phyloP scores from a whole-genome alignment of 768 basidiomycete genomes.

The Nidularia pulvinata region DNA sequence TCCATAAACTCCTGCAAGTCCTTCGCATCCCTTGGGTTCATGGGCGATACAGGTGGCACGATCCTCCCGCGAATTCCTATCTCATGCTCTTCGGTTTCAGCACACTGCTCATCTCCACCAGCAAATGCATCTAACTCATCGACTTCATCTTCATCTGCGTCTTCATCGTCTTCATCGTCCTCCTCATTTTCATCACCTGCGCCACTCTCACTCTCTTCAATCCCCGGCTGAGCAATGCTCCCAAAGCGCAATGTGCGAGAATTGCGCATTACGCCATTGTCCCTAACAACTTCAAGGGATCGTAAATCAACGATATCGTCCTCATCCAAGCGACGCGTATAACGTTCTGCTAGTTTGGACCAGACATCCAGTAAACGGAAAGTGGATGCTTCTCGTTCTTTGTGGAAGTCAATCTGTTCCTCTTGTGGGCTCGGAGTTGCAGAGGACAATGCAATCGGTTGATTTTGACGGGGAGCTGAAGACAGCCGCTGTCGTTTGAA shows the following conservation, averaged over 20 bases:
- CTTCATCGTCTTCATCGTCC: slow-evolving; percentile 51
- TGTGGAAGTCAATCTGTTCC: slow-evolving; percentile 40
- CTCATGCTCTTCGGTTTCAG: slow-evolving; percentile 7
- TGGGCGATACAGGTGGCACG: slow-evolving; percentile 41
- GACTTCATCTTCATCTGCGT: slow-evolving; percentile 50
- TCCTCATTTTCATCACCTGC: slow-evolving; percentile 39
- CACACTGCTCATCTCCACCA: slow-evolving; percentile 20
- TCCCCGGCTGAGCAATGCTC: slow-evolving; percentile 39
- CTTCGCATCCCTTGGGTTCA: slow-evolving; percentile 52
- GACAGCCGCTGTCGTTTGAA: slow-evolving; percentile 48
- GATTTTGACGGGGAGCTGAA: slow-evolving; percentile 36
- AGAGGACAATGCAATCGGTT: slow-evolving; percentile 24
- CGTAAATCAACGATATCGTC: slow-evolving; percentile 79
- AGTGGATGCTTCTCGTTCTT: slow-evolving; percentile 56
- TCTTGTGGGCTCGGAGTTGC: slow-evolving; percentile 29
- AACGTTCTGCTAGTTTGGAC: slow-evolving; percentile 68
- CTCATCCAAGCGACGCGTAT: slow-evolving; percentile 66
- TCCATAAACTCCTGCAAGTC: slow-evolving; percentile 70
- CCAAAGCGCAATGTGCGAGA: slow-evolving; percentile 49
- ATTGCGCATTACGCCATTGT: slow-evolving; percentile 65
- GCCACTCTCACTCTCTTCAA: slow-evolving; percentile 27
- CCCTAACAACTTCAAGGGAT: slow-evolving; percentile 60
- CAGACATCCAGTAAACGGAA: slow-evolving; percentile 61
- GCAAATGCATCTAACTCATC: slow-evolving; percentile 63
- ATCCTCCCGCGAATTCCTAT: slow-evolving; percentile 2